A percentile compares a stretch with the other conserved stretches of the same genome.
Evolutionary conservation across 106 monocot species (phyloP).

Genomic region (Amphibolis antarctica): DNA sequence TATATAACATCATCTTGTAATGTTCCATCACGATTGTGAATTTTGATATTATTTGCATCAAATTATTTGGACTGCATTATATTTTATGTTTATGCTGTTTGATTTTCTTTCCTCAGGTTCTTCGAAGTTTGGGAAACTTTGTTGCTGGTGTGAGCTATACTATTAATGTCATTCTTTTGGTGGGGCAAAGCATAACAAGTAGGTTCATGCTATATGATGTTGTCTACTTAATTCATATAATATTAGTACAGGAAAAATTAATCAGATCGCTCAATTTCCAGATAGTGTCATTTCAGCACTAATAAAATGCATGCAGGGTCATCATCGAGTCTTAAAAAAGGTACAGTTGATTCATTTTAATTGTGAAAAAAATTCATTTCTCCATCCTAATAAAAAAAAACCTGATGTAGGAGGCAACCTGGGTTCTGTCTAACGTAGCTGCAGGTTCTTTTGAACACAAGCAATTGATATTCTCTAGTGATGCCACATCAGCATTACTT

Average conservation of each 20-base stretch:
- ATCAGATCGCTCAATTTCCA: conserved; percentile 18
- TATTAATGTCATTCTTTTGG: conserved; percentile 41
- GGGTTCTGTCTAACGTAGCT: conserved; percentile 89
- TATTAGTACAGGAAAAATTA: neutral
- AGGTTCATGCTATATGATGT: neutral
- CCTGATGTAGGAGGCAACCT: conserved; percentile 64
- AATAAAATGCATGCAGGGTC: conserved; percentile 71
- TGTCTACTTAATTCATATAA: neutral
- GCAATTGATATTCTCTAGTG: conserved; percentile 53
- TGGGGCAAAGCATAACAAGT: conserved; percentile 49
- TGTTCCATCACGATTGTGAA: too few relatives aligned
- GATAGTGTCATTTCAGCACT: conserved; percentile 57
- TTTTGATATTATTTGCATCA: too few relatives aligned
- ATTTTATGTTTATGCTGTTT: too few relatives aligned
- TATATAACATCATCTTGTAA: too few relatives aligned
- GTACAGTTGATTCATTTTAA: conserved; percentile 20
- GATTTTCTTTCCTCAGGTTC: conserved; percentile 38
- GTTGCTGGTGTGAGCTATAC: conserved; percentile 61
- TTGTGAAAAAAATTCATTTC: neutral
- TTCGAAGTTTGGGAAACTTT: conserved; percentile 89
- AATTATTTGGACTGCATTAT: too few relatives aligned
- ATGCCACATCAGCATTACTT: conserved; percentile 50
- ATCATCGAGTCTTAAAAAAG: conserved; percentile 83
- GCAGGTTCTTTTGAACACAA: conserved; percentile 80
- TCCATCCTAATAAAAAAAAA: neutral